phyloP scores from a whole-genome alignment of 202 grass and related monocot genomes.

The Schoenoplectus triqueter region DNA sequence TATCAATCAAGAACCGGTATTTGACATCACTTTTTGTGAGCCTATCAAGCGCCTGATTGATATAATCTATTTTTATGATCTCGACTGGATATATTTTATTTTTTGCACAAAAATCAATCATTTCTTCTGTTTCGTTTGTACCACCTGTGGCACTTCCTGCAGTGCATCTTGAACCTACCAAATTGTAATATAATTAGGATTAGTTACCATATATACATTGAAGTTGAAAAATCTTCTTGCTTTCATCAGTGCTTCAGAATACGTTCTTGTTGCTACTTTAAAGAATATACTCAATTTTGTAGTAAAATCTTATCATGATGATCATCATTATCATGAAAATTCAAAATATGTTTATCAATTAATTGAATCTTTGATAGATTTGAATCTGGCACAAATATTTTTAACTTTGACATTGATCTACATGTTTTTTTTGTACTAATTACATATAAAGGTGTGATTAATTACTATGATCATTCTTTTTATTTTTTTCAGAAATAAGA shows the following conservation, averaged over 20 bases:
- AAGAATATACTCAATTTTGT: neutral
- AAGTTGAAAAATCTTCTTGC: neutral
- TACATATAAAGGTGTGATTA: neutral
- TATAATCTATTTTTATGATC: conserved; percentile 48
- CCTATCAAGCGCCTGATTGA: conserved; percentile 44
- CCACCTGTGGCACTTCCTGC: conserved; percentile 40
- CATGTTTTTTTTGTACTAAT: neutral
- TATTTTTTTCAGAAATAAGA: neutral
- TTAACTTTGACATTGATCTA: neutral
- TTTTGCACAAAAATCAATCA: conserved; percentile 46
- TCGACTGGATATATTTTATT: conserved; percentile 49
- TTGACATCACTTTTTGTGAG: conserved; percentile 36
- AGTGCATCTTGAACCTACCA: conserved; percentile 41
- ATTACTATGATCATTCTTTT: neutral
- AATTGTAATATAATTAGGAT: conserved; percentile 3
- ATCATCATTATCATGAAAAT: neutral
- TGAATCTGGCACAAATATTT: neutral
- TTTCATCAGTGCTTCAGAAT: neutral
- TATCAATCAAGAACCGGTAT: conserved; percentile 36
- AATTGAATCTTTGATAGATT: neutral
- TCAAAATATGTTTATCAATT: neutral
- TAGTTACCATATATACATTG: neutral
- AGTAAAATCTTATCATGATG: neutral
- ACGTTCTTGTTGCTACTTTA: conserved; percentile 1
- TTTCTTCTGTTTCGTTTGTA: conserved; percentile 49